A percentile compares a stretch with the other conserved stretches of the same genome.
phyloP scores from a whole-genome alignment of 768 basidiomycete species.

The Hortiboletus campestris region DNA sequence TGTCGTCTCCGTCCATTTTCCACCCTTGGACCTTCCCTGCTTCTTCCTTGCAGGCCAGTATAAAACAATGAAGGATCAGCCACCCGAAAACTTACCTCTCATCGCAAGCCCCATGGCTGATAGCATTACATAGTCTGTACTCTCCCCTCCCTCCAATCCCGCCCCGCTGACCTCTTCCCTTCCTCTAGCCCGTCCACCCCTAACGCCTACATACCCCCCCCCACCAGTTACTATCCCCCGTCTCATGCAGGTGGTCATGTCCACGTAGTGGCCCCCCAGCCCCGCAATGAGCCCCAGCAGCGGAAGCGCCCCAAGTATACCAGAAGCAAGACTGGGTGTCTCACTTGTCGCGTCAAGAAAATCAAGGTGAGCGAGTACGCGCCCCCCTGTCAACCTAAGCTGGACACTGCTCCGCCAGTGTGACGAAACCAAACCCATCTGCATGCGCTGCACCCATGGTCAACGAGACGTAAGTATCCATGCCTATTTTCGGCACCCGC shows the following conservation, averaged over 20 bases:
- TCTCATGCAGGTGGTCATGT: conserved; percentile 34
- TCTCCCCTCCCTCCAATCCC: conserved; percentile 4
- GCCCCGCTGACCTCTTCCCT: conserved; percentile 19
- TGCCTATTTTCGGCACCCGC: conserved; percentile 7
- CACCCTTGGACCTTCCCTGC: conserved; percentile 35
- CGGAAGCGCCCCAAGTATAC: conserved; percentile 91
- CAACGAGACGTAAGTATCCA: conserved; percentile 65
- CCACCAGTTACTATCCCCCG: conserved; percentile 40
- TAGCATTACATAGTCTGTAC: conserved; percentile 54
- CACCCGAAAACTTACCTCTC: conserved; percentile 37
- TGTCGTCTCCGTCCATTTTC: conserved; percentile 39
- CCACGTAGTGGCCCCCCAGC: conserved; percentile 48
- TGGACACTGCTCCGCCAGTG: conserved; percentile 49
- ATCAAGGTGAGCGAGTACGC: conserved; percentile 66
- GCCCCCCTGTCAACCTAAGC: not conserved
- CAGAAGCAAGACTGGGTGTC: conserved; percentile 90
- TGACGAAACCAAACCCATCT: conserved; percentile 86
- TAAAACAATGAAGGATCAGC: conserved; percentile 50
- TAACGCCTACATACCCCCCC: conserved; percentile 38
- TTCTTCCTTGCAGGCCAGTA: conserved; percentile 37
- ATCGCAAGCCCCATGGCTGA: conserved; percentile 47
- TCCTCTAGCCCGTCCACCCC: conserved; percentile 36
- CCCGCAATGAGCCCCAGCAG: conserved; percentile 50
- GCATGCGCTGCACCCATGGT: conserved; percentile 82
- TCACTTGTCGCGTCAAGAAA: conserved; percentile 92